Evolutionary conservation across 2,329 filamentous ascomycete genomes (phyloP), one percentile per base, ranked within the genome.

Genomic region (Diaporthe amygdali): DNA sequence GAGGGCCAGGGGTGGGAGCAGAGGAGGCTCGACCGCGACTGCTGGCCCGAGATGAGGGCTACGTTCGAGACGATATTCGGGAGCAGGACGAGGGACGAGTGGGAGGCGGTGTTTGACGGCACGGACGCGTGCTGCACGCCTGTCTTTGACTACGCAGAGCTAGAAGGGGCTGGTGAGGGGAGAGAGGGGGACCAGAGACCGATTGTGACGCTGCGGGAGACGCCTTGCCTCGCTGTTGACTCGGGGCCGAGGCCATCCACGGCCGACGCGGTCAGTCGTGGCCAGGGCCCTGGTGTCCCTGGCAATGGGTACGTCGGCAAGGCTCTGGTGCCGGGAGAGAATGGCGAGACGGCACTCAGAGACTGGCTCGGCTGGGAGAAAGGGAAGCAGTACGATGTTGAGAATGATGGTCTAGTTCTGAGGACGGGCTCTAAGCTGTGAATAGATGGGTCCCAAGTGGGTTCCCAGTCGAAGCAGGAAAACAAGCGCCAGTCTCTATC

Each of bases 91-190:
- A 87, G 95, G 41, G 78, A 81, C 0, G 92, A 97, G 79, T 98
- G 96, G 96, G 96, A 97, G 81, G 79, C 72, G 4, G 84, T 97
- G 7, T 98, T 98, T 79, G 94, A 97, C 79, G 94, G 93, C 14
- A 96, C 93, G 0, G 96, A 98, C 82, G 96, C 96, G 1, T 98
- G 96, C 80, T 94, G 93, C 74, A 94, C 94, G n/a, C 96, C 96
- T 0, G 93, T 98, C 1, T 84, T 97, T 51, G 91, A 91, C 41
- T 93, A 94, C 74, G 77, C 76, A 0, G 95, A 97, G 82, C 84
- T 97, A 52, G 89, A 94, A 77, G 74, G 79, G n/a, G 82, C 83
- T 78, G 72, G 77, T 44, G 49, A 79, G 10, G 73, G 70, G 55
- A 82, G 85, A 61, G 90, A 91, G 77, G 89, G 91, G 56, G 92